phyloP scores from a whole-genome alignment of 305 asterid genomes.

The Plantago lanceolata region DNA sequence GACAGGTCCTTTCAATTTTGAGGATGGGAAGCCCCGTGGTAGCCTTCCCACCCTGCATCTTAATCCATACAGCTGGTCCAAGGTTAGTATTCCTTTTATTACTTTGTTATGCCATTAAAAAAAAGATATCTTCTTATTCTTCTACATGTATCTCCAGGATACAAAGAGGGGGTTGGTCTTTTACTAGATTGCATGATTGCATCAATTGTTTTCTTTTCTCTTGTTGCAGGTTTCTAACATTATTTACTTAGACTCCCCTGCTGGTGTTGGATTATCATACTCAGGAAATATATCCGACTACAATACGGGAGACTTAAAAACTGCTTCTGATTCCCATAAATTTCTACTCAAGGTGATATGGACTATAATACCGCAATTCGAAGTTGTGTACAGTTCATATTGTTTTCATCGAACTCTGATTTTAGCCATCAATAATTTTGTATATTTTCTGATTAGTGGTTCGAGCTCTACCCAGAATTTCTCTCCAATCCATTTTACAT shows the following conservation, averaged over 20 bases:
- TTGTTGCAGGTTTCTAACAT: constrained; percentile 60
- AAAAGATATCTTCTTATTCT: constrained; percentile 15
- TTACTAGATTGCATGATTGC: constrained; percentile 3
- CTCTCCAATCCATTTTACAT: constrained; percentile 71
- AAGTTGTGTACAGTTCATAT: constrained; percentile 7
- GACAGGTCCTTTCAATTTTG: constrained; percentile 92
- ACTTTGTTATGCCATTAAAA: neutral
- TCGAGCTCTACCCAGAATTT: constrained; percentile 77
- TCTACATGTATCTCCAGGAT: neutral
- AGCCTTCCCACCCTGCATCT: constrained; percentile 75
- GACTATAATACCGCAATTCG: neutral
- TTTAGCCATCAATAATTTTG: neutral
- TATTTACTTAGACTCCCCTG: constrained; percentile 83
- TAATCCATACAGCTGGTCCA: constrained; percentile 92
- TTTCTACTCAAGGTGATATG: constrained; percentile 80
- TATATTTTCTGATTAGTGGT: constrained; percentile 60
- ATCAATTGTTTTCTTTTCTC: neutral
- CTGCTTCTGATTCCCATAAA: constrained; percentile 70
- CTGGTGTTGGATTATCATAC: constrained; percentile 90
- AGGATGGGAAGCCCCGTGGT: constrained; percentile 44
- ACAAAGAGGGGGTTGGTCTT: neutral
- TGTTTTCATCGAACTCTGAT: constrained; percentile 9
- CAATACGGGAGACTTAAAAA: constrained; percentile 66
- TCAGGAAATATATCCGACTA: constrained; percentile 67
- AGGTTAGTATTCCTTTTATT: constrained; percentile 44